Conservation (phyloP, 2,329 filamentous ascomycete genomes). For the Myriosclerotinia curreyana region DNA sequence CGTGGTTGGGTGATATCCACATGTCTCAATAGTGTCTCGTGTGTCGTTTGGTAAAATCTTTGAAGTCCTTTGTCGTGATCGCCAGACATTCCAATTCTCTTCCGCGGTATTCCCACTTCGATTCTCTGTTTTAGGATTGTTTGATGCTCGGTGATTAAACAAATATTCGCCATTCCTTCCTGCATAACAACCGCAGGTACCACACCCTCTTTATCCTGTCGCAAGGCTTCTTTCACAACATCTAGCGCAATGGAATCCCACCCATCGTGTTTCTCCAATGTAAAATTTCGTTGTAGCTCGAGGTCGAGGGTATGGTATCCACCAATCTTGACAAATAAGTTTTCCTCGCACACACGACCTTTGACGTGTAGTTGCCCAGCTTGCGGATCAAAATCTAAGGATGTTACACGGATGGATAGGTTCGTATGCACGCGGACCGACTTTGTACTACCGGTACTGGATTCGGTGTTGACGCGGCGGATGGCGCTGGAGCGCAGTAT, state of each 20-base stretch:
- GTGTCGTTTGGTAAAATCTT: slow-evolving; percentile 73
- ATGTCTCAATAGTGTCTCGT: slow-evolving; percentile 72
- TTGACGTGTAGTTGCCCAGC: slow-evolving; percentile 66
- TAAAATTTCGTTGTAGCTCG: slow-evolving; percentile 84
- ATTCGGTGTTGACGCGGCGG: slow-evolving; percentile 59
- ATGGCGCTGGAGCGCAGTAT: slow-evolving; percentile 63
- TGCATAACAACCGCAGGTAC: slow-evolving; percentile 92
- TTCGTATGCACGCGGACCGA: slow-evolving; percentile 63
- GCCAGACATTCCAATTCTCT: slow-evolving; percentile 57
- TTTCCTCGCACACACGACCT: slow-evolving; percentile 63
- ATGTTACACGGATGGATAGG: slow-evolving; percentile 63
- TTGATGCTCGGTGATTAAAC: slow-evolving; percentile 75
- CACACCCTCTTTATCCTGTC: slow-evolving; percentile 75
- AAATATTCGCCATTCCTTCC: slow-evolving; percentile 80
- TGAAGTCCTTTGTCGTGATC: slow-evolving; percentile 69
- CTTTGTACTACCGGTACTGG: slow-evolving; percentile 57
- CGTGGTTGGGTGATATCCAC: slow-evolving; percentile 69
- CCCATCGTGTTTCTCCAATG: slow-evolving; percentile 75
- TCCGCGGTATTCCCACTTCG: slow-evolving; percentile 64
- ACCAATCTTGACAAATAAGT: slow-evolving; percentile 64
- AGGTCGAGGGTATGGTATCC: slow-evolving; percentile 74
- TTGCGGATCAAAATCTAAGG: slow-evolving; percentile 66
- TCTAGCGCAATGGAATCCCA: slow-evolving; percentile 90
- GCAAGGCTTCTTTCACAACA: slow-evolving; percentile 73
- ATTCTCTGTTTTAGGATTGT: slow-evolving; percentile 71